phyloP scores from a whole-genome alignment of 1,284 basidiomycete genomes.

The Pseudozyma sp. region DNA sequence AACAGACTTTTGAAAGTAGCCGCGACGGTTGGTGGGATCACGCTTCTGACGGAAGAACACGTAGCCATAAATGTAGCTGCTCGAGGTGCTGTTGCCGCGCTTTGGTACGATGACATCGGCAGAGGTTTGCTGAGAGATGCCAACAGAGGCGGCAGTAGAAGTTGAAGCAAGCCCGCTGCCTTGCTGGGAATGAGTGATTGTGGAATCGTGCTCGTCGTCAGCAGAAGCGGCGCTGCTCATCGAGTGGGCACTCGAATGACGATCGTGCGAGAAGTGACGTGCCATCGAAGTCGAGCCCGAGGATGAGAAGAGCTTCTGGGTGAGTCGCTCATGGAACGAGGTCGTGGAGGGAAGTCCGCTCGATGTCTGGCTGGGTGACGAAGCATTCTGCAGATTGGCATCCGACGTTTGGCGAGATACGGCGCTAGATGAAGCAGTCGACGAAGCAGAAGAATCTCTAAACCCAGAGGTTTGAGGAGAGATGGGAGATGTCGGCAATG shows the following conservation, averaged over 20 bases:
- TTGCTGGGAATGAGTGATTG: neutral
- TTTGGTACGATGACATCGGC: slow-evolving; percentile 8
- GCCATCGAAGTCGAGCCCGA: slow-evolving; percentile 33
- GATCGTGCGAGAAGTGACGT: slow-evolving; percentile 38
- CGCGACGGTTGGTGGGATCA: slow-evolving; percentile 60
- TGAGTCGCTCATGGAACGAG: slow-evolving; percentile 45
- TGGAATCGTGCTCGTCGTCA: slow-evolving; percentile 17
- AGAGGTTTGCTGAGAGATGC: slow-evolving; percentile 10
- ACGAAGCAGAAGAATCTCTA: slow-evolving; percentile 36
- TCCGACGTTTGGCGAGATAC: slow-evolving; percentile 36
- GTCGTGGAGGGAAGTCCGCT: slow-evolving; percentile 10
- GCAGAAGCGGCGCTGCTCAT: slow-evolving; percentile 34
- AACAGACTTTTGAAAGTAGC: slow-evolving; percentile 77
- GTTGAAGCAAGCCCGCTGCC: neutral
- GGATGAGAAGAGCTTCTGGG: slow-evolving; percentile 43
- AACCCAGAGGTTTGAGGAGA: slow-evolving; percentile 19
- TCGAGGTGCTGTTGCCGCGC: slow-evolving; percentile 54
- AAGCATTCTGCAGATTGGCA: slow-evolving; percentile 28
- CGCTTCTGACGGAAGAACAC: slow-evolving; percentile 66
- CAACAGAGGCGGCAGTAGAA: slow-evolving; percentile 5
- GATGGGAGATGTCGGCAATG: slow-evolving; percentile 23
- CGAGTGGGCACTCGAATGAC: slow-evolving; percentile 38
- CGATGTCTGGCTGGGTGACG: neutral
- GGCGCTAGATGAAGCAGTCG: slow-evolving; percentile 17
- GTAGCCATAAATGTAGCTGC: slow-evolving; percentile 67